These are phyloP conservation scores for Clitocybe nebularis DNA, from an alignment of 1,284 basidiomycete genomes.

Conservation along the genomic window DNA sequence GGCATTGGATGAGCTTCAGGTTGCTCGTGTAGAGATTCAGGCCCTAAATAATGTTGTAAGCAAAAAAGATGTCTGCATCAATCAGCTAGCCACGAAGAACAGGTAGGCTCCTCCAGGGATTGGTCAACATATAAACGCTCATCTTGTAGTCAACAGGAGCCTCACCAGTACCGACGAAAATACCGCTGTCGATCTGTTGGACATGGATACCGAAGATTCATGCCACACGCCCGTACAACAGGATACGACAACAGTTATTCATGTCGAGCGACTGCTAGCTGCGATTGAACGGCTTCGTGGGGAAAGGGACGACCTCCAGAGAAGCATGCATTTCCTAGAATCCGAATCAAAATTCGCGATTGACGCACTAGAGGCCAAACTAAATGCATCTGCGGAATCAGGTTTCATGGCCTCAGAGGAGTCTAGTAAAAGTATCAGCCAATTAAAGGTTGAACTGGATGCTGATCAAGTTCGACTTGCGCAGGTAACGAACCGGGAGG, in stretches of 20 bases:
- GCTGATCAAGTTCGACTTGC: conserved; percentile 25
- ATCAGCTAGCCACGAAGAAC: conserved; percentile 1
- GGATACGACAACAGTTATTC: conserved; percentile 29
- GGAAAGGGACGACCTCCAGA: conserved; percentile 67
- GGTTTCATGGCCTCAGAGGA: conserved; percentile 7
- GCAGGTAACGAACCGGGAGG: conserved; percentile 17
- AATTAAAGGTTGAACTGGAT: conserved; percentile 24
- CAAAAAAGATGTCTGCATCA: conserved; percentile 24
- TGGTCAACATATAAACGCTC: no score
- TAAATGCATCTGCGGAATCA: conserved; percentile 24
- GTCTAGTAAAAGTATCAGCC: conserved; percentile 21
- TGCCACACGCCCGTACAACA: conserved; percentile 4
- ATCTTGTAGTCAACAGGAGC: no score
- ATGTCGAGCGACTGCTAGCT: conserved; percentile 53
- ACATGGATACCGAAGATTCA: conserved; percentile 2
- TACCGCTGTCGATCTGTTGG: neutral
- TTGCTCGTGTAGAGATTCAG: conserved; percentile 27
- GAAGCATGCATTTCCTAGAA: conserved; percentile 66
- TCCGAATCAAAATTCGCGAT: conserved; percentile 68
- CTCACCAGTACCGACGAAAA: neutral
- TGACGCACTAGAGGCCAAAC: conserved; percentile 53
- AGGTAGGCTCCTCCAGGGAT: conserved; percentile 1
- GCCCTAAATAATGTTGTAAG: conserved; percentile 25
- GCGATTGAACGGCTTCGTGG: conserved; percentile 64
- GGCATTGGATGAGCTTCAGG: conserved; percentile 39